phyloP scores from a whole-genome alignment of 139 green algal genomes.

The Microglena sp. region DNA sequence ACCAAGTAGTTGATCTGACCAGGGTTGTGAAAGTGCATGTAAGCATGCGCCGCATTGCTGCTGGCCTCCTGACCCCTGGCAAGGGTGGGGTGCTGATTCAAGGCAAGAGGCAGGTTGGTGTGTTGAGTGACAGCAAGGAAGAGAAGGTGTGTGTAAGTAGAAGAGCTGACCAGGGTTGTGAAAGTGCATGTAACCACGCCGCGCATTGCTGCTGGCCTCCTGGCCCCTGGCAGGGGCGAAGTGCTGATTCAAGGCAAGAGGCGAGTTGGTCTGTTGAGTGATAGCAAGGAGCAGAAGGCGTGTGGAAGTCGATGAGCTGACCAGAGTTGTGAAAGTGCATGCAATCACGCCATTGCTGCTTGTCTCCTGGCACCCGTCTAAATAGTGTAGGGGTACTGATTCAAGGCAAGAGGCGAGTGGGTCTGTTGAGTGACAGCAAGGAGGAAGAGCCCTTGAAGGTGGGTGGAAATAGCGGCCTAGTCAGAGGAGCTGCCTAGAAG shows the following conservation, averaged over 20 bases:
- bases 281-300: slow-evolving; percentile 30
- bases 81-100: slow-evolving; percentile 72
- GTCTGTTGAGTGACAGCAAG: slow-evolving; percentile 66
- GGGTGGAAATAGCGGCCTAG: too few relatives aligned
- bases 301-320: too few relatives aligned
- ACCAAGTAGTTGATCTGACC: too few relatives aligned
- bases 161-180: too few relatives aligned
- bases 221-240: slow-evolving; percentile 83
- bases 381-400: slow-evolving; percentile 79
- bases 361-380: slow-evolving; percentile 88
- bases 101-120: slow-evolving; percentile 54
- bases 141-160: too few relatives aligned
- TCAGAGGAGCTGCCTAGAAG: too few relatives aligned
- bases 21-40: too few relatives aligned
- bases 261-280: slow-evolving; percentile 65
- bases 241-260: slow-evolving; percentile 69
- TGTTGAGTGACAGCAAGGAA: slow-evolving; percentile 60
- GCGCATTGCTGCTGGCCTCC: slow-evolving; percentile 83
- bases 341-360: slow-evolving; percentile 84
- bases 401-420: slow-evolving; percentile 54
- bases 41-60: slow-evolving; percentile 84
- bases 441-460: slow-evolving; percentile 8
- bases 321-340: too few relatives aligned
- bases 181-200: too few relatives aligned
- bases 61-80: slow-evolving; percentile 89